Conservation (phyloP, 371 early-diverging fungal species). For the Mortierella sp. region DNA sequence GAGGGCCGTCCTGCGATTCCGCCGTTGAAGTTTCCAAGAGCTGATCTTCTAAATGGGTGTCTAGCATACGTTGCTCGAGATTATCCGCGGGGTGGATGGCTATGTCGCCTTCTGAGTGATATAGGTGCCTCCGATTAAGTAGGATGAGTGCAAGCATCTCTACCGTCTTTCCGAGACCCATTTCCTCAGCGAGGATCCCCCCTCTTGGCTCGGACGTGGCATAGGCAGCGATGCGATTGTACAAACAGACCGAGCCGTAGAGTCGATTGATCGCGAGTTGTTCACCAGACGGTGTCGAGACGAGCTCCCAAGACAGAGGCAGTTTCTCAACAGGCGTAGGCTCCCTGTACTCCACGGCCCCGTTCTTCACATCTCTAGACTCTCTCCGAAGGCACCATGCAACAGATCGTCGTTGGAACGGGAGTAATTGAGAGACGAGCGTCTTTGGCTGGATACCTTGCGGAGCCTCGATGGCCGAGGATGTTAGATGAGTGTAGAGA, state of each 20-base stretch:
- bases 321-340: constrained; percentile 29
- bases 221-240: background rate
- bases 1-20: background rate
- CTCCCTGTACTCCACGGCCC: constrained; percentile 29
- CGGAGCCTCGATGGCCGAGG: constrained; percentile 13
- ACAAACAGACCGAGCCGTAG: constrained; percentile 20
- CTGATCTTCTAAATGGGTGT: constrained; percentile 13
- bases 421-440: constrained; percentile 25
- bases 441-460: constrained; percentile 24
- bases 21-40: background rate
- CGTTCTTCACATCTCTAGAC: constrained; percentile 20
- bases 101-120: background rate
- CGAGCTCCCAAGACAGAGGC: constrained; percentile 38
- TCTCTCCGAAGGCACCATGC: constrained; percentile 43
- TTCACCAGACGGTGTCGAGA: constrained; percentile 1
- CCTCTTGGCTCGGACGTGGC: constrained; percentile 36
- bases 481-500: constrained; percentile 34
- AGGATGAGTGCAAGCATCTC: constrained; percentile 68
- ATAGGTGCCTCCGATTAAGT: constrained; percentile 44
- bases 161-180: constrained; percentile 84
- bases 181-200: constrained; percentile 70
- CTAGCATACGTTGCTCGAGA: constrained; percentile 22
- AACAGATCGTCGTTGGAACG: constrained; percentile 37
- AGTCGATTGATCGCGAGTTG: constrained; percentile 28
- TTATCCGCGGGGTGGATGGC: background rate